Base-by-base conservation (phyloP, 2,329 filamentous ascomycete genomes). In the Colletotrichum abscissum region DNA sequence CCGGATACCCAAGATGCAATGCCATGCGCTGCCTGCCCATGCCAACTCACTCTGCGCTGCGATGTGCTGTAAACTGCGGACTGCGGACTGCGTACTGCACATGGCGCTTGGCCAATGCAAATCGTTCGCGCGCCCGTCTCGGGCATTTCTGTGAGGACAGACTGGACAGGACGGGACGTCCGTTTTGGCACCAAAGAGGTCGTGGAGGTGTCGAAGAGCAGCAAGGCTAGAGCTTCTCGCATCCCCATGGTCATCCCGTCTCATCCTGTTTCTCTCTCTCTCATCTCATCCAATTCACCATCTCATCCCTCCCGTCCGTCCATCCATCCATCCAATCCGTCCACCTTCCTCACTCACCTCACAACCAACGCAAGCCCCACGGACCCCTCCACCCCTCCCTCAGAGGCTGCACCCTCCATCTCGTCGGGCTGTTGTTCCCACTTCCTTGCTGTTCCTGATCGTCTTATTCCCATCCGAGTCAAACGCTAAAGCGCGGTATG, bases 401-500 rank as follows among this genome's bases (percentile, higher is more conserved):
- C 42, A 16, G 26, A 35, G 24, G 11, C 60, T 22, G 11, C 65
- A 24, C 46, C 35, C 16, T 57, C 49, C 35, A 46, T 63, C 54
- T 52, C 22, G 6, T 56, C 35, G 52, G 63, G 33, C 33, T 65
- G 16, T 33, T 38, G 8, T 30, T 54, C 33, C 33, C 12, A 35
- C 33, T 35, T 35, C 57, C 60, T 35, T 63, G 28, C 49, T 70
- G 70, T 69, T 69, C 72, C 72, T 68, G 62, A 62, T 56, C 62
- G 70, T 65, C 70, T 65, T 70, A 64, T 60, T 35, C 42, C 54
- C 66, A 64, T 64, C 72, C 62, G 33, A 57, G 62, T 63, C 57
- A 67, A 58, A 75, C 74, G 64, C 72, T 67, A 67, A 66, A 28
- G 62, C 49, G 68, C 42, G 62, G 62, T 65, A 58, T 71, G 68